phyloP scores from a whole-genome alignment of 1,284 basidiomycete genomes.

The Ganoderma boninense region DNA sequence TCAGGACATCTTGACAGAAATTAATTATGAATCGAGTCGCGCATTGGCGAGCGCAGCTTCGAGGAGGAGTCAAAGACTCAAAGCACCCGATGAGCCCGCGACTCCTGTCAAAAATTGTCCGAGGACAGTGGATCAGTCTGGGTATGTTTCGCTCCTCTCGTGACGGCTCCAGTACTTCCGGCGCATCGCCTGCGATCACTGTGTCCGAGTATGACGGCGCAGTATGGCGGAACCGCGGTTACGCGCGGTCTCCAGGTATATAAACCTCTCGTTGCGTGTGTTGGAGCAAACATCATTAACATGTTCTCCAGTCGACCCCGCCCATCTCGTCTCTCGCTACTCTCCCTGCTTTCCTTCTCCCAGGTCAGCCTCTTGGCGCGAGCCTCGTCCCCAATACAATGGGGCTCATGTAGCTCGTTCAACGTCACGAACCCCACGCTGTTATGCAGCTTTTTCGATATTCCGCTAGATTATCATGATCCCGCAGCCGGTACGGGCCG shows the following conservation, averaged over 20 bases:
- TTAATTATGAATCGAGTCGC: neutral
- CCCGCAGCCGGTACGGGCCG: neutral
- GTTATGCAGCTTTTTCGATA: constrained; percentile 10
- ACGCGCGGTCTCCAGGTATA: neutral
- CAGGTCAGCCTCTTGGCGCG: neutral
- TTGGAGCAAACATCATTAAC: neutral
- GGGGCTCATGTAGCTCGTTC: neutral
- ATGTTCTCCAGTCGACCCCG: neutral
- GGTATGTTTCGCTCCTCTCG: neutral
- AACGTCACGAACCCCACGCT: neutral
- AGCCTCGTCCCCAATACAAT: neutral
- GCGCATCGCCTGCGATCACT: neutral
- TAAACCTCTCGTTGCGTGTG: neutral
- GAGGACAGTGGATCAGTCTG: neutral
- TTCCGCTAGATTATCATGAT: constrained; percentile 4
- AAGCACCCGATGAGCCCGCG: neutral
- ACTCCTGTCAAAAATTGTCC: neutral
- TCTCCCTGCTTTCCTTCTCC: neutral
- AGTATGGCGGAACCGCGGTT: neutral
- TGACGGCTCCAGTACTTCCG: neutral
- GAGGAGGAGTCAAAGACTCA: neutral
- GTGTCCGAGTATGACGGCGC: neutral
- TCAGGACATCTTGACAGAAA: neutral
- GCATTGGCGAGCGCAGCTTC: neutral
- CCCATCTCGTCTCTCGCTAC: neutral